Evolutionary conservation across 306 rosid species (phyloP).

Genomic region (Dicorynia guianensis): DNA sequence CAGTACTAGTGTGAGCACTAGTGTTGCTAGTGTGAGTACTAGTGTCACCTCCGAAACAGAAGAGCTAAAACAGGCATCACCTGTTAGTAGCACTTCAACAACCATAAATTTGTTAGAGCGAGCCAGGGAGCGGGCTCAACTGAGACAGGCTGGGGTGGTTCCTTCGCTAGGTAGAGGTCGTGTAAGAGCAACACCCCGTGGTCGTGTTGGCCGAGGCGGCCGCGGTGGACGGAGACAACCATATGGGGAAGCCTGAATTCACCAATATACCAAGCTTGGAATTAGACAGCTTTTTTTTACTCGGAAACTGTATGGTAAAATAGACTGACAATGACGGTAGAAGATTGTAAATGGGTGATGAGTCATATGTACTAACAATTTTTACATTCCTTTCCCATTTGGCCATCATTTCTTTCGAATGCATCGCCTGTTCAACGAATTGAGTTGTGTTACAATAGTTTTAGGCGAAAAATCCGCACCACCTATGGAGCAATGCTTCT

Average conservation of each 20-base stretch:
- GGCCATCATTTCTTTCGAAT: not conserved
- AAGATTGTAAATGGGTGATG: conserved; percentile 20
- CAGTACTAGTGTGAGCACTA: not conserved
- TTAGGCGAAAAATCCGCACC: too few species aligned
- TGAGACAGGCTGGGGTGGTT: conserved; percentile 72
- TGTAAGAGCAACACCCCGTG: conserved; percentile 65
- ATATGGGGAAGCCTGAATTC: conserved; percentile 49
- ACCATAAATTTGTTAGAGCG: conserved; percentile 72
- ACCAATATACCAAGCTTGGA: not conserved
- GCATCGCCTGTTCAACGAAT: not conserved
- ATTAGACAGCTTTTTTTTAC: conserved; percentile 6
- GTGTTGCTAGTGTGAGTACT: not conserved
- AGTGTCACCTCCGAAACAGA: conserved; percentile 49
- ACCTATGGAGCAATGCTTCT: too few species aligned
- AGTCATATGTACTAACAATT: conserved; percentile 40
- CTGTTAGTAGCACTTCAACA: conserved; percentile 49
- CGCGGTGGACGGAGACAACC: conserved; percentile 62
- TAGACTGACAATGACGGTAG: not conserved
- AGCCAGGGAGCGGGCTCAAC: conserved; percentile 68
- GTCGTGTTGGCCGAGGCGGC: conserved; percentile 58
- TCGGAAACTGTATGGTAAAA: not conserved
- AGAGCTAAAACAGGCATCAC: conserved; percentile 63
- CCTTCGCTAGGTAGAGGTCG: conserved; percentile 63
- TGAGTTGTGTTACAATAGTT: too few species aligned
- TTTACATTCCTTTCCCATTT: not conserved